Base-by-base conservation (phyloP, 345 rosid genomes). In the Atalantia buxifolia region DNA sequence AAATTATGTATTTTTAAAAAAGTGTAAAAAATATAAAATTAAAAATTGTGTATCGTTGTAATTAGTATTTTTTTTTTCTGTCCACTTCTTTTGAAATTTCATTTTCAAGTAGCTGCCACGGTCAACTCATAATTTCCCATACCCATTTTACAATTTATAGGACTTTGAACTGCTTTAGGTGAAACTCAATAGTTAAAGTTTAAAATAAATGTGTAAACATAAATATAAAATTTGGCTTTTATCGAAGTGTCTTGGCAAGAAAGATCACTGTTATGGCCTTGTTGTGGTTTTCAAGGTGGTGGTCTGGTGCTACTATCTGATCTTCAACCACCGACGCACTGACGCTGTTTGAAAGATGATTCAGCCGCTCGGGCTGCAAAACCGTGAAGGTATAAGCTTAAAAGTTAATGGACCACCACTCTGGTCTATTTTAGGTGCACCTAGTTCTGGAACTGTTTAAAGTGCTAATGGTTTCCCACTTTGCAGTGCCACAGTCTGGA, bases 41-140 rank as follows among this genome's bases (percentile, higher is more conserved):
- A 33, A 33, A 6, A 33, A 33, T 33, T 33, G 1, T 33, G 1
- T 73, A 53, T 65, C 73, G 19, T 78, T 82, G 71, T 82, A 70
- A 77, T 79, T 45, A 75, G 48, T 9, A 38, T 35, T 36, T 36
- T 36, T 36, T 0, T 36, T 31, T 55, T 28, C 9, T 48, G 22
- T 36, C 24, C 55, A 60, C 56, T 16, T 55, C 22, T 45, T 16
- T 16, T 28, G 9, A 16, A 50, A 14, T 53, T 70, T 27, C 36
- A 28, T 8, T 50, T 18, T 30, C 4, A 70, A 70, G 60, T 12
- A 55, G 42, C 22, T 22, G 76, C 65, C 27, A 7, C 22, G 12
- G 4, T 14, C 14, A 25, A 24, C 56, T 28, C 27, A 63, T 9
- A 48, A 42, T 27, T 27, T 27, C 38, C 27, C 2, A 62, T 8